Conservation (phyloP, 768 basidiomycete genomes). For the Leccinellum albellum region DNA sequence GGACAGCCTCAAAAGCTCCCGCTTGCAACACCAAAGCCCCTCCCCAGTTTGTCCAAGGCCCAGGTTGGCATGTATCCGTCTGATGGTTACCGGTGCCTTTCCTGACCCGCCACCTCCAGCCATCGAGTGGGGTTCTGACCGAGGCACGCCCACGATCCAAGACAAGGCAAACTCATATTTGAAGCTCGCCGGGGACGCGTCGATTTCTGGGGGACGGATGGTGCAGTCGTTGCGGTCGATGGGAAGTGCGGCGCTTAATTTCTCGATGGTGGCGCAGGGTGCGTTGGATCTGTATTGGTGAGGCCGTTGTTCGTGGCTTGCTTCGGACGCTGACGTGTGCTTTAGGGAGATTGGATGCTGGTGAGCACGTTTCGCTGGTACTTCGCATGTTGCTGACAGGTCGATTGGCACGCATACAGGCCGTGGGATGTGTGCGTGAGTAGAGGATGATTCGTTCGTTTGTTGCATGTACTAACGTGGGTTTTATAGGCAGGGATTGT, state of each 20-base stretch:
- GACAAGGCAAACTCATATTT: slow-evolving; percentile 67
- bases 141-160: slow-evolving; percentile 47
- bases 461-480: background rate
- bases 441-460: background rate
- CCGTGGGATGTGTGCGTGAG: slow-evolving; percentile 84
- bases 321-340: background rate
- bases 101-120: slow-evolving; percentile 38
- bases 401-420: slow-evolving; percentile 27
- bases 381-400: background rate
- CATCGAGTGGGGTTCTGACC: slow-evolving; percentile 88
- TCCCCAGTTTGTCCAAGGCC: slow-evolving; percentile 66
- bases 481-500: slow-evolving; percentile 72
- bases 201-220: slow-evolving; percentile 73
- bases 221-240: slow-evolving; percentile 78
- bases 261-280: slow-evolving; percentile 82
- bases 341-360: slow-evolving; percentile 77
- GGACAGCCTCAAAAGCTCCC: slow-evolving; percentile 58
- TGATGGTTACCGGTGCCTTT: background rate
- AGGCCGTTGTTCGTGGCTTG: slow-evolving; percentile 17
- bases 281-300: slow-evolving; percentile 86
- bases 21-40: slow-evolving; percentile 56
- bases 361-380: slow-evolving; percentile 30
- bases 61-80: slow-evolving; percentile 53
- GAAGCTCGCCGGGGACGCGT: slow-evolving; percentile 70
- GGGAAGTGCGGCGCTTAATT: slow-evolving; percentile 84